These are phyloP conservation scores for Tolypocladium paradoxum DNA, from an alignment of 2,329 filamentous ascomycete species.

Conservation along the genomic window DNA sequence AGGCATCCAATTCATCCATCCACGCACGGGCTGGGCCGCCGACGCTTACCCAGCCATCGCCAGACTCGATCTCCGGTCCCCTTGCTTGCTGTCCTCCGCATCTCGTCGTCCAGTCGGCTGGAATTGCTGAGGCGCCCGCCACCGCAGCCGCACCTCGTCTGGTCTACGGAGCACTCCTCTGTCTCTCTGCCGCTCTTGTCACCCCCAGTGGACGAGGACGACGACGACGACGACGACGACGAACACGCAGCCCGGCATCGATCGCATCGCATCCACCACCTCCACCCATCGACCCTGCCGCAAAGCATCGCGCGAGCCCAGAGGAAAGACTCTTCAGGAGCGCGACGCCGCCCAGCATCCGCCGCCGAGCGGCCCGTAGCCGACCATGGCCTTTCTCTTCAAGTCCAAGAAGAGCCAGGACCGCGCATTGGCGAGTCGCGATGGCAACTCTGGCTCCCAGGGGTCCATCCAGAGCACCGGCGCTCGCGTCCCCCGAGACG, in stretches of 20 bases:
- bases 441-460: slow-evolving; percentile 37
- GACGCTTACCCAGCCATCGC: slow-evolving; percentile 36
- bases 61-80: slow-evolving; percentile 23
- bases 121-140: slow-evolving; percentile 9
- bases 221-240: no score
- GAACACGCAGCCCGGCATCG: not conserved
- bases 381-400: slow-evolving; percentile 69
- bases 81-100: slow-evolving; percentile 9
- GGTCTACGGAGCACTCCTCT: not conserved
- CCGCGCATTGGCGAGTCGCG: slow-evolving; percentile 44
- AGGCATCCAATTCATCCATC: slow-evolving; percentile 5
- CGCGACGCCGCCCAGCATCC: slow-evolving; percentile 12
- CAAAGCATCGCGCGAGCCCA: not conserved
- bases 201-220: not conserved
- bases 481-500: slow-evolving; percentile 36
- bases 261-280: not conserved
- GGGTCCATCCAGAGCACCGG: slow-evolving; percentile 38
- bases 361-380: slow-evolving; percentile 28
- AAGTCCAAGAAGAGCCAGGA: slow-evolving; percentile 71
- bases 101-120: slow-evolving; percentile 9
- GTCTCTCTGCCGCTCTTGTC: not conserved
- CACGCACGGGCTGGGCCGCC: slow-evolving; percentile 18
- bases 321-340: slow-evolving; percentile 1
- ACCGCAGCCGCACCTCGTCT: slow-evolving; percentile 2
- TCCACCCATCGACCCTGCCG: not conserved